These are phyloP conservation scores for Fusarium sp. DNA, from an alignment of 2,329 filamentous ascomycete species.

Conservation along the genomic window DNA sequence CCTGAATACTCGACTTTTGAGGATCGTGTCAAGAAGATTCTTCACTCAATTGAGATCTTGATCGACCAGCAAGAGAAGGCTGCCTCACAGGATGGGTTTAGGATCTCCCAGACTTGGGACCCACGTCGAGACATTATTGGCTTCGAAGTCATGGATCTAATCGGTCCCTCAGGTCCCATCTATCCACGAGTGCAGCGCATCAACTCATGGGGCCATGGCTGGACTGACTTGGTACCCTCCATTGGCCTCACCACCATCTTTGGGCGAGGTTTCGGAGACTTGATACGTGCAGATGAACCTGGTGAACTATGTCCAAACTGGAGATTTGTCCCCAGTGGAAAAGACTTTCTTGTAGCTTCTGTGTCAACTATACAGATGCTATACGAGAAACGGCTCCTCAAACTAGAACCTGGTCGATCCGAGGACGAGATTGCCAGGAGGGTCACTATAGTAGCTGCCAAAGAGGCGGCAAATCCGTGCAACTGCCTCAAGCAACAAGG, in stretches of 20 bases:
- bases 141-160: constrained; percentile 13
- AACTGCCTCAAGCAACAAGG: neutral
- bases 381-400: constrained; percentile 5
- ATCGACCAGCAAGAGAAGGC: constrained; percentile 8
- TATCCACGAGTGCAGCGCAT: constrained; percentile 8
- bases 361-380: constrained; percentile 21
- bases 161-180: constrained; percentile 4
- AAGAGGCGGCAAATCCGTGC: neutral
- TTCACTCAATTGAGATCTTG: constrained; percentile 14
- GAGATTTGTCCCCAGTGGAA: neutral
- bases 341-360: constrained; percentile 10
- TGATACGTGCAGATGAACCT: neutral
- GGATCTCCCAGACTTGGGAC: constrained; percentile 1
- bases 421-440: constrained; percentile 14
- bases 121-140: constrained; percentile 14
- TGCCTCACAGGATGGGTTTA: constrained; percentile 11
- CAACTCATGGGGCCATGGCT: constrained; percentile 6
- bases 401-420: constrained; percentile 4
- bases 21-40: neutral
- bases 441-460: neutral
- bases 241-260: constrained; percentile 18
- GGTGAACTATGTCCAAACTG: neutral
- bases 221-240: constrained; percentile 12
- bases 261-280: constrained; percentile 3
- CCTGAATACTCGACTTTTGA: neutral